Percentiles rank a stretch among this genome's conserved stretches.
These are phyloP conservation scores for Boletus reticulatus DNA, from an alignment of 768 basidiomycete genomes.

Conservation along the genomic window DNA sequence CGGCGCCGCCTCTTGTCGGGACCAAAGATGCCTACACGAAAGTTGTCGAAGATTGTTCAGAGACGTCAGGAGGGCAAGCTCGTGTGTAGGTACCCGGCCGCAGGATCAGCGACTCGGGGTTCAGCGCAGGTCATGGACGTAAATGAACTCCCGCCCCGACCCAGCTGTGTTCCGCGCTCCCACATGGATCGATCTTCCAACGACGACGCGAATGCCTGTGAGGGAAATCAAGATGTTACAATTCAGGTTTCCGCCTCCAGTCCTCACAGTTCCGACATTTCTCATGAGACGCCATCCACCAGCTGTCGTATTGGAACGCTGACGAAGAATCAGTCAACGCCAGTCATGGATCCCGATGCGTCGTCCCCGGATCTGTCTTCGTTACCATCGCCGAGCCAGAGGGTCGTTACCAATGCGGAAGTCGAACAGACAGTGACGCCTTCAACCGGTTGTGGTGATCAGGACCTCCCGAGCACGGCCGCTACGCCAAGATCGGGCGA, in stretches of 20 bases:
- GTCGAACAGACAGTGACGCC: neutral
- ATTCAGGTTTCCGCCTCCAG: no score
- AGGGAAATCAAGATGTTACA: no score
- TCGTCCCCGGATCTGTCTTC: neutral
- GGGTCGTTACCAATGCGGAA: neutral
- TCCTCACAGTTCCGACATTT: no score
- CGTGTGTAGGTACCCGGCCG: no score
- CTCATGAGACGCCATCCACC: no score
- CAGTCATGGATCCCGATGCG: neutral
- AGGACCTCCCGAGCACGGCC: no score
- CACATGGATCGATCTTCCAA: no score
- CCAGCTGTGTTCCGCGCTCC: no score
- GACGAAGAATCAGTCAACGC: neutral
- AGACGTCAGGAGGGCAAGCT: neutral
- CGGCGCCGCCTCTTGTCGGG: neutral
- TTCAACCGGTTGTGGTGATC: neutral
- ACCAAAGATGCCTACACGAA: neutral
- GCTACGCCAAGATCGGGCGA: no score
- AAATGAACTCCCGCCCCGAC: no score
- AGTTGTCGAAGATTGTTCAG: neutral
- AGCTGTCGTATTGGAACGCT: neutral
- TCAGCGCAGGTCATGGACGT: neutral
- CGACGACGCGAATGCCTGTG: no score
- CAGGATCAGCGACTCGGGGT: neutral
- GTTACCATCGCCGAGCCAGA: slow-evolving; percentile 7